phyloP scores from a whole-genome alignment of 164 flowering plant species.

The Annona squamosa region DNA sequence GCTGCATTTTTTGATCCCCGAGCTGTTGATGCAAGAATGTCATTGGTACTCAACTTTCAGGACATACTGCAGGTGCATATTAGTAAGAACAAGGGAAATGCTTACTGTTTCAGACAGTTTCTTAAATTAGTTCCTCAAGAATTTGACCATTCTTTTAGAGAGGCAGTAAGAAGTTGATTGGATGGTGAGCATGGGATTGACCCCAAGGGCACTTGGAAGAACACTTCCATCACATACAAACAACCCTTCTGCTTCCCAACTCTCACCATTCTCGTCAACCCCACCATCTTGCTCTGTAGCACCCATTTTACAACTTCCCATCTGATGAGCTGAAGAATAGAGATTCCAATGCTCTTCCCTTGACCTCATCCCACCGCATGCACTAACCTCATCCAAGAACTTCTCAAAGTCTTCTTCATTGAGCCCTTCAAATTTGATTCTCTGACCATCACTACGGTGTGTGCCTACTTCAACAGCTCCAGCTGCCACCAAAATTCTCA shows the following conservation, averaged over 20 bases:
- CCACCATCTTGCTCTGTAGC: conserved; percentile 26
- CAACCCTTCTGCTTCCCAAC: conserved; percentile 42
- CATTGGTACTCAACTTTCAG: too few species aligned
- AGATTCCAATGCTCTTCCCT: conserved; percentile 22
- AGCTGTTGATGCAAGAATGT: too few species aligned
- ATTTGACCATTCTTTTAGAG: conserved; percentile 23
- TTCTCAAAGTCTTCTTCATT: conserved; percentile 27
- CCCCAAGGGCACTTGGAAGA: conserved; percentile 37
- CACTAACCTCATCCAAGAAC: conserved; percentile 23
- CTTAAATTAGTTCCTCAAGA: conserved; percentile 5
- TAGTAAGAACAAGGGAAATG: not conserved
- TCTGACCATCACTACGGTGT: conserved; percentile 28
- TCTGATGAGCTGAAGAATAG: conserved; percentile 34
- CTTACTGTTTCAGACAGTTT: not conserved
- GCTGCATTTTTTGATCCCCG: too few species aligned
- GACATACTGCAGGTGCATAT: too few species aligned
- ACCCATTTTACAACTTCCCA: conserved; percentile 46
- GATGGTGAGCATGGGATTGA: conserved; percentile 46
- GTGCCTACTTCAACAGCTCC: conserved; percentile 47
- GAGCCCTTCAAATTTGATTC: conserved; percentile 25
- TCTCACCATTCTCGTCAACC: conserved; percentile 40
- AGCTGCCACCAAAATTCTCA: conserved; percentile 37
- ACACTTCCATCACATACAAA: conserved; percentile 42
- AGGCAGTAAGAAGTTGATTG: conserved; percentile 37
- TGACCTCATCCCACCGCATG: conserved; percentile 14